phyloP scores from a whole-genome alignment of 108 stramenopile species.

The Cylindrotheca fusiformis region DNA sequence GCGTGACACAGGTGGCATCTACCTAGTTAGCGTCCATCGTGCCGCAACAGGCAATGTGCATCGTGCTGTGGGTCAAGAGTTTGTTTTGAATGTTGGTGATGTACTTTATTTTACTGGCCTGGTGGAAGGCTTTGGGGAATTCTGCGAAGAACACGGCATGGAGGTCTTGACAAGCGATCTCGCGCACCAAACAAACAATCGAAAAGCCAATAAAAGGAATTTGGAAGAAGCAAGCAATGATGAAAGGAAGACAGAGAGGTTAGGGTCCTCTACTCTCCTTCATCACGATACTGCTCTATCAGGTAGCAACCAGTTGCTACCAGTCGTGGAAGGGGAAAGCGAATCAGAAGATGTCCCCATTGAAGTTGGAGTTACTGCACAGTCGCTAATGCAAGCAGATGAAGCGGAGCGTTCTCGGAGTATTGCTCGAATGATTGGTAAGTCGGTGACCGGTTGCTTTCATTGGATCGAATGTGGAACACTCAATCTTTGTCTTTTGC shows the following conservation, averaged over 20 bases:
- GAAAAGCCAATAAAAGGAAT: background rate
- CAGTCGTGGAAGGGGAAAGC: constrained; percentile 15
- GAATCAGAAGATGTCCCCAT: background rate
- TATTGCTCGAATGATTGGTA: constrained; percentile 70
- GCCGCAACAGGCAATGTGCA: constrained; percentile 78
- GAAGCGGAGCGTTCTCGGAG: constrained; percentile 49
- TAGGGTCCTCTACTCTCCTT: background rate
- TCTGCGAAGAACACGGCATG: constrained; percentile 82
- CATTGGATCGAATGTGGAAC: background rate
- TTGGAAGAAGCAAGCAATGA: constrained; percentile 1
- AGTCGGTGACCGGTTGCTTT: constrained; percentile 1
- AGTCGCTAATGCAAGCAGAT: constrained; percentile 40
- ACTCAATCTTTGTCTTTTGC: background rate
- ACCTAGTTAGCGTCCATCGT: constrained; percentile 77
- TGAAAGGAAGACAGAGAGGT: background rate
- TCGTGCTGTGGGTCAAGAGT: constrained; percentile 86
- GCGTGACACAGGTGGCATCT: constrained; percentile 80
- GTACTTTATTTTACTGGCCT: constrained; percentile 85
- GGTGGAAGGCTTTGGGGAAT: constrained; percentile 76
- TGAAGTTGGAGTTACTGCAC: constrained; percentile 39
- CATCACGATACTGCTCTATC: background rate
- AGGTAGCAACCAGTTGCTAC: background rate
- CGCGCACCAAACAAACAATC: background rate
- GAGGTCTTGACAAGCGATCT: constrained; percentile 80
- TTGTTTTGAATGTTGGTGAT: constrained; percentile 83